These are phyloP conservation scores for Paraurostyla sp. DNA, from an alignment of 73 alveolate species.

Conservation along the genomic window DNA sequence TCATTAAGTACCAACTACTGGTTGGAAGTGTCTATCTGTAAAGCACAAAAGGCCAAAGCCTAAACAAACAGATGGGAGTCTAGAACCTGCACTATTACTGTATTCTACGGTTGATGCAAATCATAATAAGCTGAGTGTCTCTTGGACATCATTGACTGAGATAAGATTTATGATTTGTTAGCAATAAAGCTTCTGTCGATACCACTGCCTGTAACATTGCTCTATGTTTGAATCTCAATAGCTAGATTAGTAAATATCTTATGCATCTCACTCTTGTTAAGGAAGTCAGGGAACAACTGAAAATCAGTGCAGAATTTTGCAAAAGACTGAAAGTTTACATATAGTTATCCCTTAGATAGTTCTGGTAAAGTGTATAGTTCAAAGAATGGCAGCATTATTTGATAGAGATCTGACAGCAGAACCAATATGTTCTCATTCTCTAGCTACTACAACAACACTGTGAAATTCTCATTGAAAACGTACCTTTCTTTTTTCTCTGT, in stretches of 20 bases:
- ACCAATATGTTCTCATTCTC: neutral
- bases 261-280: slow-evolving; percentile 7
- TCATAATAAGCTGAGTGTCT: neutral
- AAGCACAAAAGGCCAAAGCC: neutral
- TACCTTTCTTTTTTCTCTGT: neutral
- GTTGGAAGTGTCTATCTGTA: neutral
- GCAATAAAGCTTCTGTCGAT: neutral
- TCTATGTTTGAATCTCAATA: neutral
- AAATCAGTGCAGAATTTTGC: slow-evolving; percentile 6
- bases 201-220: neutral
- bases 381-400: neutral
- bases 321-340: neutral
- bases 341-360: neutral
- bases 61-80: neutral
- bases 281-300: neutral
- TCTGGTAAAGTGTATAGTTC: neutral
- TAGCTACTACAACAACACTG: neutral
- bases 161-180: neutral
- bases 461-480: neutral
- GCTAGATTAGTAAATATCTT: slow-evolving; percentile 12
- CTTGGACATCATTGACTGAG: neutral
- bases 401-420: neutral
- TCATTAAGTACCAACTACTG: neutral
- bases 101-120: neutral
- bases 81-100: neutral